Base-by-base conservation (phyloP, 352 stramenopile species). In the Globisporangium radiosum region DNA sequence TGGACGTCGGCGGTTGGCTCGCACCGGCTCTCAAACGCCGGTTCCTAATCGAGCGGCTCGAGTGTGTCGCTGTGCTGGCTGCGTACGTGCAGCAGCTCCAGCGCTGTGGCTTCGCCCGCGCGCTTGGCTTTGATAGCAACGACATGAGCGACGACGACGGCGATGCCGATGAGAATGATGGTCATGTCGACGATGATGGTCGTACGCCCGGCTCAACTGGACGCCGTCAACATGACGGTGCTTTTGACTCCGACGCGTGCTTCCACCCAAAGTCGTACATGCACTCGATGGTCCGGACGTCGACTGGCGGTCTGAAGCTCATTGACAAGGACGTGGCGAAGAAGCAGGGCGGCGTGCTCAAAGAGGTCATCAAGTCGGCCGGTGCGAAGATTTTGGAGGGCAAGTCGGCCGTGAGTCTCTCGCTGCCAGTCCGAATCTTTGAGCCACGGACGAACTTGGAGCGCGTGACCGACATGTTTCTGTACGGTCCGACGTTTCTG, bases 291-390 rank as follows among this genome's bases (percentile, higher is more conserved):
- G 73, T 85, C 65, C 78, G 79, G 42, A 60, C 91, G 25, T 79
- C 81, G 4, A 86, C 76, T 5, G 85, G 85, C 56, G 85, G 81
- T 0, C 57, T 94, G 7, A 94, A 94, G 62, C 63, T 94, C 1
- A 82, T 88, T 52, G 85, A 94, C 62, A 94, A 94, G 65, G 81
- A 94, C 49, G 68, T 92, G 36, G 81, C 81, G 3, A 94, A 92
- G 65, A 94, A 94, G 65, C 85, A 94, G 54, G 71, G 81, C 58
- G 85, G 85, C 8, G 85, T 94, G 60, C 67, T 94, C 15, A 92
- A 92, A 69, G 85, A 94, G 50, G 81, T 94, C 48, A 90, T 94
- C 59, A 92, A 92, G 63, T 85, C 75, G 37, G 72, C 74, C 11
- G 78, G 78, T 57, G 73, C 78, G 5, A 86, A 88, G 64, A 82